Conservation (phyloP, 192 early-diverging fungal genomes). For the Coemansia umbellata region DNA sequence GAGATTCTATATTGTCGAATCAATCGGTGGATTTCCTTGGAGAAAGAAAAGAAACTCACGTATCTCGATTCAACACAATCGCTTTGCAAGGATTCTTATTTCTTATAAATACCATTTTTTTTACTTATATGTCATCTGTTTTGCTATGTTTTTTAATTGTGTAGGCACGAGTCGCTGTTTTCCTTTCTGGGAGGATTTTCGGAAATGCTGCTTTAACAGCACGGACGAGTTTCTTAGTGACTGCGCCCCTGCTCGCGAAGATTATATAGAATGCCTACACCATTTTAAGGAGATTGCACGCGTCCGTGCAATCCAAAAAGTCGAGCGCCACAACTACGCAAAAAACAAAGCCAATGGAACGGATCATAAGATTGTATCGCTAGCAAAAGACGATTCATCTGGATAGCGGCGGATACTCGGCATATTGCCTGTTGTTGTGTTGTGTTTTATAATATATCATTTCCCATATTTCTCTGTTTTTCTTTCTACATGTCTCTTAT, state of each 20-base stretch:
- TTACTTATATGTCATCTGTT: too few relatives aligned
- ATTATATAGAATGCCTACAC: conserved; percentile 96
- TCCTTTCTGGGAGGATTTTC: conserved; percentile 95
- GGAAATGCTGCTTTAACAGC: conserved; percentile 79
- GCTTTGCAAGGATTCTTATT: background rate
- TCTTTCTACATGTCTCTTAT: too few relatives aligned
- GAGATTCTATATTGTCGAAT: too few relatives aligned
- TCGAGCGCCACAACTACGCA: conserved; percentile 44
- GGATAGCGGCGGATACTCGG: too few relatives aligned
- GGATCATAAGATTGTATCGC: conserved; percentile 43
- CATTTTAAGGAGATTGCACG: conserved; percentile 81
- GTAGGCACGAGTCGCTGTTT: conserved; percentile 90
- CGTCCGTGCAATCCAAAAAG: conserved; percentile 47
- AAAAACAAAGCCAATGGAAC: conserved; percentile 42
- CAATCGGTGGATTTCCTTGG: too few relatives aligned
- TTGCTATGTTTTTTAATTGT: background rate
- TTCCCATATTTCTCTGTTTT: too few relatives aligned
- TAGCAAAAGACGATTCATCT: conserved; percentile 3
- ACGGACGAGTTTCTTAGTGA: conserved; percentile 69
- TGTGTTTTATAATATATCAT: too few relatives aligned
- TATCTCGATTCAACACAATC: too few relatives aligned
- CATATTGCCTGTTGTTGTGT: too few relatives aligned
- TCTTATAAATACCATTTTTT: too few relatives aligned
- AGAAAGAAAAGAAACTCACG: too few relatives aligned
- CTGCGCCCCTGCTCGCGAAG: conserved; percentile 78